Percentiles rank a stretch among this genome's conserved stretches.
Evolutionary conservation across 176 grass and related monocot species (phyloP).

Genomic region (Miscanthus lutarioriparius): DNA sequence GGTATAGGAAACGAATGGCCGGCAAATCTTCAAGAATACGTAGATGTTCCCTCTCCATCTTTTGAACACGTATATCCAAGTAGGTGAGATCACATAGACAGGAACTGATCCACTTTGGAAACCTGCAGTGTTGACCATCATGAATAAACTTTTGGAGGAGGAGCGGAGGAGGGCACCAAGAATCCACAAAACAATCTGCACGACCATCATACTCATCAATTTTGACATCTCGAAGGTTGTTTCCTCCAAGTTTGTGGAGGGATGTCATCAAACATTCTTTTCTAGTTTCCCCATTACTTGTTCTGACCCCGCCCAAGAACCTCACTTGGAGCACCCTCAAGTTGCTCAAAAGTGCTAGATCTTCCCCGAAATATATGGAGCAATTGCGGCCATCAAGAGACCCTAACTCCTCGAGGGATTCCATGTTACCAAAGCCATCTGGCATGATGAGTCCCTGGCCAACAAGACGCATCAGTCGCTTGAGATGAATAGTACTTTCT

Average conservation of each 20-base stretch:
- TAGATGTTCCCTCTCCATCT: neutral
- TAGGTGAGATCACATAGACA: neutral
- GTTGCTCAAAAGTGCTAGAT: neutral
- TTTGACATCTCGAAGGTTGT: neutral
- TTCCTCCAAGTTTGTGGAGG: neutral
- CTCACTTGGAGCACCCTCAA: neutral
- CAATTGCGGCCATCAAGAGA: neutral
- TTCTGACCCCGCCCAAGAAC: neutral
- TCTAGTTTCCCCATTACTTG: neutral
- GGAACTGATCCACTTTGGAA: neutral
- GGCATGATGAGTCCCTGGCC: neutral
- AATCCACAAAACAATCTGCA: neutral
- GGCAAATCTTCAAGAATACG: neutral
- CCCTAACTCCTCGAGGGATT: neutral
- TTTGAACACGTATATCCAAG: neutral
- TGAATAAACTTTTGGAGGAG: neutral
- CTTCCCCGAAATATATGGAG: neutral
- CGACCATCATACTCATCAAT: neutral
- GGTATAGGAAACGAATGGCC: neutral
- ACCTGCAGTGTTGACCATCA: neutral
- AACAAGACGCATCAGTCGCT: neutral
- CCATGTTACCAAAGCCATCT: neutral
- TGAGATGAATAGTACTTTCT: neutral
- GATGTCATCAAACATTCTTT: neutral
- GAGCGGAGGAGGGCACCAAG: neutral